A percentile compares a stretch with the other conserved stretches of the same genome.
phyloP scores from a whole-genome alignment of 23 red algal genomes.

The Gracilaria gracilis region DNA sequence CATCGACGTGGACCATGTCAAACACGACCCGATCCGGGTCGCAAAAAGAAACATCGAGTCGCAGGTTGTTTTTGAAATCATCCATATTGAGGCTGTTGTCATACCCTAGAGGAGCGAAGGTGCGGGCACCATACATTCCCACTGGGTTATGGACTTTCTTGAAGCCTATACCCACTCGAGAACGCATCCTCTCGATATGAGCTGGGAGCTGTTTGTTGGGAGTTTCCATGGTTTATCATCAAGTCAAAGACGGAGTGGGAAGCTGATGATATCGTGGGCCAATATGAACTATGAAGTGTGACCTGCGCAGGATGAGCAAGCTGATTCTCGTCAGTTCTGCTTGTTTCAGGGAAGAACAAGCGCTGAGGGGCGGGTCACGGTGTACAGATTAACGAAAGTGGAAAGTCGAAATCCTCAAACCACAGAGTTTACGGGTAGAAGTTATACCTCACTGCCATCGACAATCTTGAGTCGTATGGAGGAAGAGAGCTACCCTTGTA shows the following conservation, averaged over 20 bases:
- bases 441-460: too few relatives aligned
- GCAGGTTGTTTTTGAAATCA: constrained; percentile 47
- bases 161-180: constrained; percentile 63
- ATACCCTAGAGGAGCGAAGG: constrained; percentile 45
- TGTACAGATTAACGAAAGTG: too few relatives aligned
- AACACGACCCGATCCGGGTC: constrained; percentile 73
- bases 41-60: constrained; percentile 46
- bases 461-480: too few relatives aligned
- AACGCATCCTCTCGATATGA: constrained; percentile 60
- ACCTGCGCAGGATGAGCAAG: too few relatives aligned
- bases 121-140: constrained; percentile 70
- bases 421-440: too few relatives aligned
- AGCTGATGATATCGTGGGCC: background rate
- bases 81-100: constrained; percentile 73
- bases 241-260: background rate
- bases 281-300: too few relatives aligned
- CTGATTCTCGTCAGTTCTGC: too few relatives aligned
- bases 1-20: constrained; percentile 78
- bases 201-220: constrained; percentile 27
- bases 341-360: too few relatives aligned
- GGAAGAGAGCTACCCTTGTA: too few relatives aligned
- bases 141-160: constrained; percentile 63
- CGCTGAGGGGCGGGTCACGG: too few relatives aligned
- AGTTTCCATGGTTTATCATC: constrained; percentile 6
- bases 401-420: too few relatives aligned